Base-by-base conservation (phyloP, 495 filamentous ascomycete species). In the Penicillium fimorum region DNA sequence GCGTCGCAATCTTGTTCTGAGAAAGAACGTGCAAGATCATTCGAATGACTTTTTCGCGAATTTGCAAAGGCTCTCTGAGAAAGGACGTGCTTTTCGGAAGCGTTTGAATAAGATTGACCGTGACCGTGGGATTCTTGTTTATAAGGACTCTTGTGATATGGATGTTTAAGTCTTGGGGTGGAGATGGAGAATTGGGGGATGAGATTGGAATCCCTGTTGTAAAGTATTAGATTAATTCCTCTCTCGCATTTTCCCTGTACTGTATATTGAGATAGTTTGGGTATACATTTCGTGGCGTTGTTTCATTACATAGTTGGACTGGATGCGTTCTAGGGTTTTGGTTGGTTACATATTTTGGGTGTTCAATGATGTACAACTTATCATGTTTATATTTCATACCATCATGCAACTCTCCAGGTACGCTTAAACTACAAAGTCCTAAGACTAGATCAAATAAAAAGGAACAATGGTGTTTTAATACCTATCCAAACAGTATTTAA, bases 11-110 rank as follows among this genome's bases (percentile, higher is more conserved):
- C 8, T 1, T 3, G 15, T n/a, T 6, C n/a, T 38, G 15, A 38
- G n/a, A 9, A 38, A 38, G 35, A 38, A 38, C 35, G 35, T 38
- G n/a, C 6, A 9, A 8, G 35, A 38, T 38, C 15, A 17, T 17
- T 7, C n/a, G 7, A 7, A 5, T 3, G 2, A 0, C n/a, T 38
- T 38, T 7, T 38, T 38, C 35, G 53, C 54, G 24, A 65, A 53
- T 30, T 66, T 87, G n/a, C 71, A 70, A 29, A 60, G 72, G 24
- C 58, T 81, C 47, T 75, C 63, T 57, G 48, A 65, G 17, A 41
- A 70, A 18, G 85, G 86, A 1, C 70, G 78, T 17, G 48, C 56
- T 44, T 82, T 74, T 69, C 77, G 83, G 48, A 56, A 74, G 48
- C 44, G 71, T 50, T 69, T 81, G 60, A 75, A 86, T 55, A 55